phyloP scores from a whole-genome alignment of 2,329 filamentous ascomycete genomes.

The Botryosphaeria dothidea region DNA sequence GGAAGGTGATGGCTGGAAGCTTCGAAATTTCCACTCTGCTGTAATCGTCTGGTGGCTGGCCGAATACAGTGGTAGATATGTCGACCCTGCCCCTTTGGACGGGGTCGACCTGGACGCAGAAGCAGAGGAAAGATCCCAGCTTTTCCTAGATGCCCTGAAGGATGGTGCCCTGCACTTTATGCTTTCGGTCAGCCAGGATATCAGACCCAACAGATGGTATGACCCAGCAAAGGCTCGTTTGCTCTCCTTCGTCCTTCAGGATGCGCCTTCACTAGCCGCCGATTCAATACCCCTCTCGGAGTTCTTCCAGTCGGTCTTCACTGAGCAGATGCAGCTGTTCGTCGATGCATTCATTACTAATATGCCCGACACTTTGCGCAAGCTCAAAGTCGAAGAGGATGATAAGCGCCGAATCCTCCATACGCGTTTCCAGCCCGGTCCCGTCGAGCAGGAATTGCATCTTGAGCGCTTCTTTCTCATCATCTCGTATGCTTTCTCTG shows the following conservation, averaged over 20 bases:
- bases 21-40: conserved; percentile 76
- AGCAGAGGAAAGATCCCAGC: conserved; percentile 68
- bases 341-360: conserved; percentile 93
- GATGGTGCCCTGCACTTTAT: conserved; percentile 93
- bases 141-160: conserved; percentile 75
- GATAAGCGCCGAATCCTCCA: conserved; percentile 65
- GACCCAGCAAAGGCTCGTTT: conserved; percentile 83
- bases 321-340: conserved; percentile 82
- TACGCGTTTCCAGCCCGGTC: conserved; percentile 46
- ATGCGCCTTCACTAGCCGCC: conserved; percentile 67
- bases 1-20: conserved; percentile 69
- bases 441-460: conserved; percentile 57
- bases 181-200: conserved; percentile 78
- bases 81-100: conserved; percentile 64
- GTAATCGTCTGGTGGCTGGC: conserved; percentile 84
- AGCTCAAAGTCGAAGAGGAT: conserved; percentile 84
- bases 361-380: conserved; percentile 87
- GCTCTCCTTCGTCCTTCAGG: conserved; percentile 78
- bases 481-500: conserved; percentile 88
- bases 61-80: conserved; percentile 88
- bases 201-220: conserved; percentile 80
- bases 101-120: conserved; percentile 67
- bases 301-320: conserved; percentile 71
- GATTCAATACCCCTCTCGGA: conserved; percentile 70
- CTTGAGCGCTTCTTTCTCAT: conserved; percentile 90